Evolutionary conservation across 2,329 filamentous ascomycete genomes (phyloP).

Genomic region (Samsoniella hepiali): DNA sequence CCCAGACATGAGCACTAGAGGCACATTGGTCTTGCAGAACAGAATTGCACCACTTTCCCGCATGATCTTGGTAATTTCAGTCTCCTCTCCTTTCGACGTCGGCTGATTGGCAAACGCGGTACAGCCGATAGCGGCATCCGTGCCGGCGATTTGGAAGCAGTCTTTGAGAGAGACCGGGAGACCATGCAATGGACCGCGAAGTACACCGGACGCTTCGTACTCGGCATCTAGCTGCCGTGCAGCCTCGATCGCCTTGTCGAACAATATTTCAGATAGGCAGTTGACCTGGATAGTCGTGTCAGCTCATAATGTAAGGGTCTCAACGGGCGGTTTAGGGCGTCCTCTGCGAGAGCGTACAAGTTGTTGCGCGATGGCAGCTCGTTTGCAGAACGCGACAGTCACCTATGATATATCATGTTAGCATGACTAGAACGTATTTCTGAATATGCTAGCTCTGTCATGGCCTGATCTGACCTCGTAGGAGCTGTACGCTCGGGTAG

Average conservation of each 20-base stretch:
- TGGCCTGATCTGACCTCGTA: background rate
- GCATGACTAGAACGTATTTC: background rate
- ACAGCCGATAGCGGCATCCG: background rate
- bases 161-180: constrained; percentile 5
- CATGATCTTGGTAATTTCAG: background rate
- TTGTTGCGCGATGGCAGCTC: constrained; percentile 1
- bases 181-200: constrained; percentile 4
- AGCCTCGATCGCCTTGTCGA: background rate
- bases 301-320: background rate
- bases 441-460: no score
- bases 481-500: background rate
- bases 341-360: background rate
- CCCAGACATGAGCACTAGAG: background rate
- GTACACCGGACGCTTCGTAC: background rate
- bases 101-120: background rate
- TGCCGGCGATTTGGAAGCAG: constrained; percentile 1
- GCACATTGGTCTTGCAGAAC: background rate
- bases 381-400: background rate
- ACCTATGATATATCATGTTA: background rate
- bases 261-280: background rate
- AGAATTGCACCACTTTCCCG: background rate
- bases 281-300: background rate
- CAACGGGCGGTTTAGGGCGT: background rate
- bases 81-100: background rate
- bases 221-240: background rate